These are phyloP conservation scores for Talaromyces sp. DNA, from an alignment of 2,329 filamentous ascomycete species.

Conservation along the genomic window DNA sequence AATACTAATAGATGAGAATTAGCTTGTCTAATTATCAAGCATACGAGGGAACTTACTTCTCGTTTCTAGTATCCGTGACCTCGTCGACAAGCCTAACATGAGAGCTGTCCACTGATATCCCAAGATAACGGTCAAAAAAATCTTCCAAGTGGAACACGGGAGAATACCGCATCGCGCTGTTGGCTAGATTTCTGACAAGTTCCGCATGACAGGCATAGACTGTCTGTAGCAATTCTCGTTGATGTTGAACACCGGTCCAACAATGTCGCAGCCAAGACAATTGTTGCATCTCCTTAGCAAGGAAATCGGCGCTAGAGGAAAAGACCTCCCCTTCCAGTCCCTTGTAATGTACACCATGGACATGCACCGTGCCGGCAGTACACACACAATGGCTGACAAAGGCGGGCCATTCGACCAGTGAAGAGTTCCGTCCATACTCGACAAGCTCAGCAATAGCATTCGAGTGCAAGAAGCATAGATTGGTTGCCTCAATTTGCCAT, in stretches of 20 bases:
- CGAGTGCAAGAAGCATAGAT: constrained; percentile 78
- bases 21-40: background rate
- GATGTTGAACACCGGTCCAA: constrained; percentile 75
- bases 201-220: constrained; percentile 76
- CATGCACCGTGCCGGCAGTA: constrained; percentile 81
- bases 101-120: constrained; percentile 65
- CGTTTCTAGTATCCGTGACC: constrained; percentile 52
- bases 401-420: constrained; percentile 75
- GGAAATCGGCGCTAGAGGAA: constrained; percentile 62
- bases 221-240: constrained; percentile 69
- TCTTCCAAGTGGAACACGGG: constrained; percentile 80
- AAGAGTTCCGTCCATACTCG: constrained; percentile 68
- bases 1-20: constrained; percentile 5
- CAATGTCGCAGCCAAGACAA: constrained; percentile 67
- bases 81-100: constrained; percentile 68
- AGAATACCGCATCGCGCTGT: constrained; percentile 65
- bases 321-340: constrained; percentile 57
- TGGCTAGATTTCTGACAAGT: constrained; percentile 66
- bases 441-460: constrained; percentile 82
- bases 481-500: constrained; percentile 88
- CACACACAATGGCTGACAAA: constrained; percentile 84
- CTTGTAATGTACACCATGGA: constrained; percentile 77
- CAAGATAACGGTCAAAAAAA: constrained; percentile 79
- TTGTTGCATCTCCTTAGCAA: constrained; percentile 74
- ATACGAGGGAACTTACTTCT: constrained; percentile 42